phyloP scores from a whole-genome alignment of 73 alveolate genomes.

The Tetrahymena borealis region DNA sequence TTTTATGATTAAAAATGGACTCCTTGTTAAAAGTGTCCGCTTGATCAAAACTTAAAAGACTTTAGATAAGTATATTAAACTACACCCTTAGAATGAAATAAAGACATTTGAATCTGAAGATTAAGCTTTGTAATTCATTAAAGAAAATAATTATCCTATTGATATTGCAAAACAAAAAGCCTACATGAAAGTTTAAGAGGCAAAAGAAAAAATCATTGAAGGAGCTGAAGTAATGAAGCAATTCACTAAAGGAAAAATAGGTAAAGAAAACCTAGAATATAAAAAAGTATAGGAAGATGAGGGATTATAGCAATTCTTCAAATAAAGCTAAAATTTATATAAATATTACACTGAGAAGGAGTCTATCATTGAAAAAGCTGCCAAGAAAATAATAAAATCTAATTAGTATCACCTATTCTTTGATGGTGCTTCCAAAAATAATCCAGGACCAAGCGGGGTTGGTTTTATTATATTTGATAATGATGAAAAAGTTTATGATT shows the following conservation, averaged over 20 bases:
- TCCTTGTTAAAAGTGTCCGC: not conserved
- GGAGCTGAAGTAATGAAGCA: not conserved
- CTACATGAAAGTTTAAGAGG: not conserved
- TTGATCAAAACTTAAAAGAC: not conserved
- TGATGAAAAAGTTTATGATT: not conserved
- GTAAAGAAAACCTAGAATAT: not conserved
- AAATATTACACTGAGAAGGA: not conserved
- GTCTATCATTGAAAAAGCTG: not conserved
- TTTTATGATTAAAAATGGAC: not conserved
- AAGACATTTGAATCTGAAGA: not conserved
- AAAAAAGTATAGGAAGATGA: not conserved
- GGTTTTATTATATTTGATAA: not conserved
- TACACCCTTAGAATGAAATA: not conserved
- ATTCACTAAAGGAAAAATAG: not conserved
- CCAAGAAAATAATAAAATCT: not conserved
- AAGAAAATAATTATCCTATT: not conserved
- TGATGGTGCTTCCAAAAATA: not conserved
- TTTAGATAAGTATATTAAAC: not conserved
- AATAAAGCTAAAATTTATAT: not conserved
- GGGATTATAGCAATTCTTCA: not conserved
- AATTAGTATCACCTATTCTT: not conserved
- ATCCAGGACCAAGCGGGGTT: not conserved
- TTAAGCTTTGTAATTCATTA: not conserved
- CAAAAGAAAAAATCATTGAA: not conserved
- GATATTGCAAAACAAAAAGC: not conserved